A percentile compares a stretch with the other conserved stretches of the same genome.
Evolutionary conservation across 1,284 basidiomycete genomes (phyloP).

Genomic region (Schizophyllum amplum): DNA sequence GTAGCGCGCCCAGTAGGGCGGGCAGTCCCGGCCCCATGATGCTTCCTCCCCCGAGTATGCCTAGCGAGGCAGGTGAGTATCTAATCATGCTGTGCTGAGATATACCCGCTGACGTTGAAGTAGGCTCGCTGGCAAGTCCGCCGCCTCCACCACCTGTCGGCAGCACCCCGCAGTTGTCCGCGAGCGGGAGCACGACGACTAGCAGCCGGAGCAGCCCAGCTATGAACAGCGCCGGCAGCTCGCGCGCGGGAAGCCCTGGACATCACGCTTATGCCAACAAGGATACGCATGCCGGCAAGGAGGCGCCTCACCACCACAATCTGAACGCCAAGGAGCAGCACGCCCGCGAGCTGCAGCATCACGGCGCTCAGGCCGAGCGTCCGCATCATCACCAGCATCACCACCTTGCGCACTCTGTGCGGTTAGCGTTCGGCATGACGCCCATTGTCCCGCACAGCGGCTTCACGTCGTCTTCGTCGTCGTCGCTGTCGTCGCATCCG

Average conservation of each 20-base stretch:
- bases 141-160: slow-evolving; percentile 26
- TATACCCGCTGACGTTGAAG: slow-evolving; percentile 16
- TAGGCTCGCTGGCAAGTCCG: slow-evolving; percentile 30
- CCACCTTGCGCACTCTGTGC: slow-evolving; percentile 73
- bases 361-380: slow-evolving; percentile 10
- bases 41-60: slow-evolving; percentile 19
- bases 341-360: slow-evolving; percentile 8
- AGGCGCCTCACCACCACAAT: slow-evolving; percentile 32
- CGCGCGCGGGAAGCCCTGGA: slow-evolving; percentile 4
- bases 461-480: not conserved
- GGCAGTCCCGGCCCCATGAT: slow-evolving; percentile 54
- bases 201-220: slow-evolving; percentile 50
- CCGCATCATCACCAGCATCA: slow-evolving; percentile 31
- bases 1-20: slow-evolving; percentile 53
- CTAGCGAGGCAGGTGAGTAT: slow-evolving; percentile 17
- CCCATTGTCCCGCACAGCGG: slow-evolving; percentile 47
- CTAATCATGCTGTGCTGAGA: not conserved
- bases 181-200: slow-evolving; percentile 34
- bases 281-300: slow-evolving; percentile 21
- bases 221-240: slow-evolving; percentile 24
- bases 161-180: slow-evolving; percentile 49
- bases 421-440: slow-evolving; percentile 84
- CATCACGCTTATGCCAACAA: not conserved
- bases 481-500: not conserved
- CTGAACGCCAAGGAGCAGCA: slow-evolving; percentile 1